Percentiles rank a stretch among this genome's conserved stretches.
These are phyloP conservation scores for Silene conica DNA, from an alignment of 148 eudicot genomes.

Conservation along the genomic window DNA sequence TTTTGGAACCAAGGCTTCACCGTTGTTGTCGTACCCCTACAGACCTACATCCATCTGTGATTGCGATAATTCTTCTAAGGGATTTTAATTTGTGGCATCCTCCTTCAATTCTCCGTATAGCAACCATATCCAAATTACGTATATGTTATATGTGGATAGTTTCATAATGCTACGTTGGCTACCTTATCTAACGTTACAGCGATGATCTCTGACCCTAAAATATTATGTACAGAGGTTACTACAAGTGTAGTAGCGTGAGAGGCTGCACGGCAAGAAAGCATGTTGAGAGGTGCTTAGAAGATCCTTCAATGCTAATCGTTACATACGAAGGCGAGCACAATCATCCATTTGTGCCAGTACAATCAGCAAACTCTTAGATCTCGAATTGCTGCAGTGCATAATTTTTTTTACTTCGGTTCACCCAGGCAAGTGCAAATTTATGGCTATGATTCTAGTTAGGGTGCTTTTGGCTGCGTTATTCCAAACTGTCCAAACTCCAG, in stretches of 20 bases:
- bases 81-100: neutral
- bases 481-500: too few relatives aligned
- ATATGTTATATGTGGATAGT: neutral
- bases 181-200: neutral
- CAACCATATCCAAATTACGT: too few relatives aligned
- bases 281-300: conserved; percentile 77
- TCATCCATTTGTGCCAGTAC: conserved; percentile 53
- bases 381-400: conserved; percentile 26
- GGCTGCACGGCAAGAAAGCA: conserved; percentile 89
- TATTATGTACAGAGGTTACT: conserved; percentile 61
- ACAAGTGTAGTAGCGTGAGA: conserved; percentile 77
- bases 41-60: too few relatives aligned
- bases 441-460: conserved; percentile 20
- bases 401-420: conserved; percentile 11
- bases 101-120: too few relatives aligned
- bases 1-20: too few relatives aligned
- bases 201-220: neutral
- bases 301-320: conserved; percentile 69
- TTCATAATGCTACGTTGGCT: neutral
- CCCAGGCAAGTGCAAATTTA: conserved; percentile 26
- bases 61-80: neutral
- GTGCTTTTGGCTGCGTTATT: conserved; percentile 18
- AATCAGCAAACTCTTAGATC: conserved; percentile 39
- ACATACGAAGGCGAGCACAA: conserved; percentile 83
- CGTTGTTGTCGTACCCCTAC: neutral